Percentiles rank a stretch among this genome's conserved stretches.
Evolutionary conservation across 2,329 filamentous ascomycete species (phyloP).

Genomic region (Pseudopithomyces chartarum): DNA sequence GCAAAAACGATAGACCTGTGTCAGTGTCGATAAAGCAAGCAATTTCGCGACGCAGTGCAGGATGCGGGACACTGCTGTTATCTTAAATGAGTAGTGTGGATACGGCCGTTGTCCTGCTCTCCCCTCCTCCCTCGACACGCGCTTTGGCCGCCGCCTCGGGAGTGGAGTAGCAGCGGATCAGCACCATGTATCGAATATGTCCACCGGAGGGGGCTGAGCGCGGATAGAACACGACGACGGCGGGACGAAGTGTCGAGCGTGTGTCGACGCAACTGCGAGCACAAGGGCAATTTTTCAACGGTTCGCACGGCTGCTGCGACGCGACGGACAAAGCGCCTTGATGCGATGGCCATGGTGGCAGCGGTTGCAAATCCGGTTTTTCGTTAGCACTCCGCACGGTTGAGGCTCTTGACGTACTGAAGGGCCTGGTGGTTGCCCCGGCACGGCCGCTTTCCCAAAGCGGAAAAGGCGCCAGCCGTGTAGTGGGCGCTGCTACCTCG

Average conservation of each 20-base stretch:
- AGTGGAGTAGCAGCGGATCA: not conserved
- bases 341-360: not conserved
- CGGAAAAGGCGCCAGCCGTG: not conserved
- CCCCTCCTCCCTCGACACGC: not conserved
- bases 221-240: not conserved
- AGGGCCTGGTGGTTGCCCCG: slow-evolving; percentile 4
- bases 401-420: slow-evolving; percentile 2
- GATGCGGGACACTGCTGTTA: not conserved
- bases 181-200: not conserved
- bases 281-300: not conserved
- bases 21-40: not conserved
- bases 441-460: not conserved
- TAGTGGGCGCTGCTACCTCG: not conserved
- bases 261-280: not conserved
- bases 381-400: not conserved
- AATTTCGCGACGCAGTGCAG: not conserved
- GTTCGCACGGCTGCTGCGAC: not conserved
- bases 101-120: not conserved
- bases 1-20: not conserved
- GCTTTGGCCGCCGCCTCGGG: not conserved
- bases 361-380: slow-evolving; percentile 4
- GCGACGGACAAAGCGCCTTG: not conserved
- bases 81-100: slow-evolving; percentile 5
- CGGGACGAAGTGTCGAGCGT: not conserved
- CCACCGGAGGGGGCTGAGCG: not conserved